Percentiles rank a stretch among this genome's conserved stretches.
Evolutionary conservation across 2,329 filamentous ascomycete species (phyloP).

Genomic region (Monosporascus cannonballus): DNA sequence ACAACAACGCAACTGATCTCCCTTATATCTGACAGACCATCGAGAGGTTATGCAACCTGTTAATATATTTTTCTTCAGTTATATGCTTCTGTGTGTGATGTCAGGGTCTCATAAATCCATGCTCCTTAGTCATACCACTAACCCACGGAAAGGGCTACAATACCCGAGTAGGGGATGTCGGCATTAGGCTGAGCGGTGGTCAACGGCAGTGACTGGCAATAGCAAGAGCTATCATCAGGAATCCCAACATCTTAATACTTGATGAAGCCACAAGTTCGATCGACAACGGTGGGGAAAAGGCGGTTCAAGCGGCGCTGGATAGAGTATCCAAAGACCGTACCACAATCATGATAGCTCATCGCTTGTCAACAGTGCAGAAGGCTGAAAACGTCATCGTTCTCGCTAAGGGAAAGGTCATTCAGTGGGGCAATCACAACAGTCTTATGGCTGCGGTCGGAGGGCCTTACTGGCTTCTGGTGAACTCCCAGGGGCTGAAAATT

Average conservation of each 20-base stretch:
- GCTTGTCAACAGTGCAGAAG: conserved; percentile 47
- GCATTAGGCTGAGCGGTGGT: conserved; percentile 61
- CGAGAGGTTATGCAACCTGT: too few species aligned
- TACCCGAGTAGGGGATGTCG: conserved; percentile 58
- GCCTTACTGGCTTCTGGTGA: conserved; percentile 61
- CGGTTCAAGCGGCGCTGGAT: conserved; percentile 51
- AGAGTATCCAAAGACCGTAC: conserved; percentile 53
- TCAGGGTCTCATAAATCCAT: too few species aligned
- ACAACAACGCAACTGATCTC: too few species aligned
- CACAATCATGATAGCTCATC: conserved; percentile 60
- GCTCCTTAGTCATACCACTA: conserved; percentile 1
- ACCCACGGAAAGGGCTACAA: conserved; percentile 43
- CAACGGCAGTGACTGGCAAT: conserved; percentile 63
- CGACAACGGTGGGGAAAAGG: conserved; percentile 36
- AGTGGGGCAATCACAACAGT: conserved; percentile 69
- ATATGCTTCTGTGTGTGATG: too few species aligned
- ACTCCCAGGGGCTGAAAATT: conserved; percentile 51
- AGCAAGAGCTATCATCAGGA: conserved; percentile 57
- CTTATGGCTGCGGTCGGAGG: conserved; percentile 56
- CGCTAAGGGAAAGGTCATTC: conserved; percentile 57
- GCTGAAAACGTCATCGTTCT: conserved; percentile 36
- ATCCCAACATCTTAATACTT: conserved; percentile 58
- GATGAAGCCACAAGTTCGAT: conserved; percentile 62
- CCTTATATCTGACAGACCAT: too few species aligned
- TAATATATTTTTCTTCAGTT: too few species aligned